Base-by-base conservation (phyloP, 1,139 yeast genomes). In the Debaryomycetaceae sp. region DNA sequence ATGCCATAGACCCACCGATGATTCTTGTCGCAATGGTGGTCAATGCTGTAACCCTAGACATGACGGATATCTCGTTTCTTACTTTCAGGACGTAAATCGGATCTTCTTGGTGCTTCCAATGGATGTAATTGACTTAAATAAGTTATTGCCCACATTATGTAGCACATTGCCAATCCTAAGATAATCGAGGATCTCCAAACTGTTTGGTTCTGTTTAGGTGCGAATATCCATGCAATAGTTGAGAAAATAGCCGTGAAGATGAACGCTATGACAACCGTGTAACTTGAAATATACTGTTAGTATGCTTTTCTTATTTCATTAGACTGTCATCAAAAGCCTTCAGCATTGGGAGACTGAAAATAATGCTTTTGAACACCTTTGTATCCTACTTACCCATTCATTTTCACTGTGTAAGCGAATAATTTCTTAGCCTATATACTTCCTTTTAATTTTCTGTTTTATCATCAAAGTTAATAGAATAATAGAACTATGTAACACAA, bases 101-200 rank as follows among this genome's bases (percentile, higher is more conserved):
- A 79, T 53, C 92, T 79, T 60, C 83, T 81, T 35, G 94, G 94
- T 22, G 78, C 85, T 40, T 83, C 88, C 54, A 85, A 69, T n/a
- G 94, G 94, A 60, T 85, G 92, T 43, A 85, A 67, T 55, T 85
- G 94, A 28, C 83, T 79, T 49, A 87, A 66, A 55, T 86, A 87
- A 6, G 96, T 87, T 51, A 87, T 81, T 22, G 96, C 96, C 96
- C 96, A 88, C 96, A 89, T 87, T 56, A 89, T 73, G 61, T 78
- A 89, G 72, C 89, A 85, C 96, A 89, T 86, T 17, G 95, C 81
- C 56, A 91, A 63, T 4, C 91, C 79, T 49, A 91, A 73, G 40
- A 84, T 82, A 36, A 89, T 80, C 9, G 96, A 87, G 41, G 95
- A 86, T 67, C 97, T 79, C 94, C 95, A 89, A 34, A 91, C 97